Conservation (phyloP, 2,329 filamentous ascomycete genomes). For the Clonostachys rosea region DNA sequence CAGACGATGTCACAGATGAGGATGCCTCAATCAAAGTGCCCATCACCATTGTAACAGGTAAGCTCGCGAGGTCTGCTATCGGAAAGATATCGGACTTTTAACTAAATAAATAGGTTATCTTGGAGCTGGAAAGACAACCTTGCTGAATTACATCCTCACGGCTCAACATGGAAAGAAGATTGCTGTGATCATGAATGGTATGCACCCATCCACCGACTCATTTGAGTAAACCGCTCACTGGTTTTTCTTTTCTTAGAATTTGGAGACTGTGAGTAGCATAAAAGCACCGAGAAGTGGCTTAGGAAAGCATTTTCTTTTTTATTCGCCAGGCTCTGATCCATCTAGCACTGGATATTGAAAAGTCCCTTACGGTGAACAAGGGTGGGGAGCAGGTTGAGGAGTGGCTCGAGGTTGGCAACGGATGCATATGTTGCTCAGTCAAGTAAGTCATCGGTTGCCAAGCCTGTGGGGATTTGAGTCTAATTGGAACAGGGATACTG, state of each 20-base stretch:
- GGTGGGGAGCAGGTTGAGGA: constrained; percentile 80
- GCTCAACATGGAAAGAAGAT: constrained; percentile 97
- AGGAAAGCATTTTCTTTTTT: neutral
- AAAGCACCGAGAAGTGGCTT: too few species aligned
- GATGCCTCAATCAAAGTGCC: constrained; percentile 65
- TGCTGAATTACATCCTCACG: constrained; percentile 93
- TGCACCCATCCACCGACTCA: constrained; percentile 1
- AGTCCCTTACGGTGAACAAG: constrained; percentile 86
- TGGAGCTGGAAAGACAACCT: constrained; percentile 90
- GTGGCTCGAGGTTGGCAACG: constrained; percentile 95
- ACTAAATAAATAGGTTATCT: constrained; percentile 65
- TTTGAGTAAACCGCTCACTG: neutral
- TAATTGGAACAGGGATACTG: constrained; percentile 63
- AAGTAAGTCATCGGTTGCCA: constrained; percentile 53
- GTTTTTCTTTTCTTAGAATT: constrained; percentile 53
- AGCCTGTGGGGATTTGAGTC: constrained; percentile 1
- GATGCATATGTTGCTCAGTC: constrained; percentile 96
- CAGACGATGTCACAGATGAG: constrained; percentile 28
- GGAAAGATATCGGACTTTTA: neutral
- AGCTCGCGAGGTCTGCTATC: constrained; percentile 2
- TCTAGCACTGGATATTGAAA: constrained; percentile 89
- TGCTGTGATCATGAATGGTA: constrained; percentile 91
- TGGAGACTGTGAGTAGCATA: constrained; percentile 61
- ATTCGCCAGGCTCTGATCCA: neutral
- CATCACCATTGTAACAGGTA: constrained; percentile 80